Percentiles rank a stretch among this genome's conserved stretches.
Evolutionary conservation across 2,329 filamentous ascomycete genomes (phyloP).

Genomic region (Arthrobotrys entomopaga): DNA sequence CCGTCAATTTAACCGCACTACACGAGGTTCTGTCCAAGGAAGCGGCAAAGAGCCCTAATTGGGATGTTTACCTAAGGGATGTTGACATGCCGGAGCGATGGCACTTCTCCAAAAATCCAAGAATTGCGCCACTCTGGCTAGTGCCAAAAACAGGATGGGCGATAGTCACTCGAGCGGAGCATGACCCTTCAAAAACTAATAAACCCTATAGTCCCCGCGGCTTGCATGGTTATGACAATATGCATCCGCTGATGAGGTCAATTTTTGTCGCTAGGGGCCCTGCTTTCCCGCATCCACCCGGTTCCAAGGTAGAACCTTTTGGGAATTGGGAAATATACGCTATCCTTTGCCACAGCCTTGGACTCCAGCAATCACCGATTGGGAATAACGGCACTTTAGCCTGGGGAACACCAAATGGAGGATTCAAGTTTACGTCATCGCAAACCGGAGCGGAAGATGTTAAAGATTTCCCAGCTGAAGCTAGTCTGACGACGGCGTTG

Average conservation of each 20-base stretch:
- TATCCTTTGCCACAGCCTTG: conserved; percentile 87
- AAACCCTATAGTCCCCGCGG: conserved; percentile 78
- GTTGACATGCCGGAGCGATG: conserved; percentile 90
- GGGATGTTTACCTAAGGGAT: conserved; percentile 88
- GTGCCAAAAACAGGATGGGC: conserved; percentile 93
- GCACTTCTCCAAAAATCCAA: conserved; percentile 86
- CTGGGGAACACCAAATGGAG: conserved; percentile 44
- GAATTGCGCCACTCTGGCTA: conserved; percentile 95
- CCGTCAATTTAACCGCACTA: conserved; percentile 72
- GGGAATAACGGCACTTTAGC: conserved; percentile 86
- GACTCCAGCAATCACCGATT: conserved; percentile 70
- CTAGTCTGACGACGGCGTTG: conserved; percentile 29
- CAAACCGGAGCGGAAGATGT: conserved; percentile 21
- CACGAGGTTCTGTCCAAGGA: conserved; percentile 67
- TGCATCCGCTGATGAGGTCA: conserved; percentile 93
- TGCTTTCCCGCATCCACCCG: conserved; percentile 85
- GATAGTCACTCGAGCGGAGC: conserved; percentile 81
- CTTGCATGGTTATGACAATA: conserved; percentile 92
- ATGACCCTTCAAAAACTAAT: conserved; percentile 74
- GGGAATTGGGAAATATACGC: conserved; percentile 91
- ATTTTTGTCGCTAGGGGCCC: conserved; percentile 93
- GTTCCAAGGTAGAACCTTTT: conserved; percentile 81
- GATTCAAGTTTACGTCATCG: conserved; percentile 38
- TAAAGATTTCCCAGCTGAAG: conserved; percentile 37
- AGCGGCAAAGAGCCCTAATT: conserved; percentile 70